Evolutionary conservation across 2,329 filamentous ascomycete genomes (phyloP), one percentile per base, ranked within the genome.

Genomic region (Epichloe uncinata): DNA sequence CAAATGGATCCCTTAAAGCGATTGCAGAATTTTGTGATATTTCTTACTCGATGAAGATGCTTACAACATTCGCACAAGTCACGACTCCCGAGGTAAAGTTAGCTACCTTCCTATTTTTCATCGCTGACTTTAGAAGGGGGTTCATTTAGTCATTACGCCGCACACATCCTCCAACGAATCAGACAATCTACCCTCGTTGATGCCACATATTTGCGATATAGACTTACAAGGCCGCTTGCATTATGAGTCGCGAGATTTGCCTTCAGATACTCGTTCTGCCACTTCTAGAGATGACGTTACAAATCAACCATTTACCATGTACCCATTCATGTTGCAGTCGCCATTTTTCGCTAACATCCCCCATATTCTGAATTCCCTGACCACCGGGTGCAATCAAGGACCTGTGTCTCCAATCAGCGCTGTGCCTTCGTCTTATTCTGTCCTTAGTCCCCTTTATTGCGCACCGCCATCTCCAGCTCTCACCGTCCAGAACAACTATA

Each of bases 21-120:
- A 61, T 77, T 44, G 70, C 72, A 2, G 77, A 81, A 56, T 81
- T 73, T 51, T 72, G 70, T 48, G 75, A 80, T 52, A 64, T 69
- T 20, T 66, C 69, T 2, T 61, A 69, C 47, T 73, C 73, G 9
- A 43, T 68, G 15, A 57, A 58, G 4, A 71, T 72, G 5, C 63
- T 71, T 3, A 58, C 65, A 7, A 65, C 64, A 50, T 67, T 70
- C 42, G 56, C 55, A 15, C 53, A 54, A 20, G 52, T 56, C 6
- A 45, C 58, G 4, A 56, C 55, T 9, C 40, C 54, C 0, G 58
- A 65, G 49, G 65, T 66, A 52, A 56, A 59, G 52, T 1, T 30
- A 7, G 16, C 34, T 15, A 3, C 6, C 13, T 22, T 13, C 6
- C 6, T 2, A 13, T n/a, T 15, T 33, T 16, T 20, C 15, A 53